Percentiles rank a stretch among this genome's conserved stretches.
Evolutionary conservation across 2,329 filamentous ascomycete genomes (phyloP).

Genomic region (Neonectria hederae): DNA sequence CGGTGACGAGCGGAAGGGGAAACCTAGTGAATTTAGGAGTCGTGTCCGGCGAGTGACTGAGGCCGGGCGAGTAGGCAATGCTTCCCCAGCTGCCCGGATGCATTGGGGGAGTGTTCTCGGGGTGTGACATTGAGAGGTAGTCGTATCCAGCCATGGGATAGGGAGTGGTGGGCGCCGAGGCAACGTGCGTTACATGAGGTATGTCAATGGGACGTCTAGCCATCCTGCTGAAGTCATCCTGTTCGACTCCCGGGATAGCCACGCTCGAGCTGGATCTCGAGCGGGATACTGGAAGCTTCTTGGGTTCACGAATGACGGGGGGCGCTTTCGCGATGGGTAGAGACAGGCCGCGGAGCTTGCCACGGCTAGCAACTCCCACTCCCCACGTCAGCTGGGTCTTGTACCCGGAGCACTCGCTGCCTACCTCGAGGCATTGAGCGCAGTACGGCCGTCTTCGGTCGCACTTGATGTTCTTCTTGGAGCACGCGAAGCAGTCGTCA

Average conservation of each 20-base stretch:
- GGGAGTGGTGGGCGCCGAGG: constrained; percentile 58
- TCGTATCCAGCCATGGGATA: constrained; percentile 53
- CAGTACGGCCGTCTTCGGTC: constrained; percentile 94
- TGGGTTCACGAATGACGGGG: constrained; percentile 60
- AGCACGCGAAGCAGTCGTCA: constrained; percentile 95
- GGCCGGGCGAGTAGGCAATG: constrained; percentile 57
- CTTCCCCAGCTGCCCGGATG: constrained; percentile 57
- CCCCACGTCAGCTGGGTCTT: constrained; percentile 98
- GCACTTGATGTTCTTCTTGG: constrained; percentile 84
- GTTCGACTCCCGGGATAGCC: constrained; percentile 41
- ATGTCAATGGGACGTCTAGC: constrained; percentile 50
- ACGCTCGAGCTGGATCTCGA: constrained; percentile 57
- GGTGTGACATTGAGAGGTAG: constrained; percentile 62
- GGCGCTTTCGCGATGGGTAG: constrained; percentile 72
- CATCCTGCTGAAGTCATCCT: constrained; percentile 47
- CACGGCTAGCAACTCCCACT: constrained; percentile 92
- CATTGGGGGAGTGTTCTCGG: constrained; percentile 53
- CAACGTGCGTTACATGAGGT: constrained; percentile 43
- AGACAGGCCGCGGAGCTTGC: constrained; percentile 90
- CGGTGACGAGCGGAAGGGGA: constrained; percentile 57
- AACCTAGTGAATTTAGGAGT: constrained; percentile 56
- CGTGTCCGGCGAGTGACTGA: constrained; percentile 46
- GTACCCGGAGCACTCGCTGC: constrained; percentile 94
- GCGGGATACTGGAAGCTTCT: constrained; percentile 57
- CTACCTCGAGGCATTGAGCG: constrained; percentile 90